Base-by-base conservation (phyloP, 1,284 basidiomycete species). In the Tranzscheliella williamsii region DNA sequence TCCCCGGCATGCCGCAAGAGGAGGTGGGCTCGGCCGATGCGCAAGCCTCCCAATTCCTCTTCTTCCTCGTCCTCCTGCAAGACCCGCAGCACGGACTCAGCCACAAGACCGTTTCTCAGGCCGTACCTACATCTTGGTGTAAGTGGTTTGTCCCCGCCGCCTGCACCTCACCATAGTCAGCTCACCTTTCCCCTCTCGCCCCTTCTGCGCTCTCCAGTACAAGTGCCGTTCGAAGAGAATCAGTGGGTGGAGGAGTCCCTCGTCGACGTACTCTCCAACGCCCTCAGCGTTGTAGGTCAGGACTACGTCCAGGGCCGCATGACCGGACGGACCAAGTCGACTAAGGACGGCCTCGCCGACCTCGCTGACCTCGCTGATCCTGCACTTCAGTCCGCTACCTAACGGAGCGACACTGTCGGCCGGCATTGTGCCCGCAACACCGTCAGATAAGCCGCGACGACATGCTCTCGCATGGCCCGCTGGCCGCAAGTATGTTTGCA, bases 231-330 rank as follows among this genome's bases (percentile, higher is more conserved):
- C 29, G 70, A 72, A 30, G 41, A 72, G 31, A 74, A 77, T 31
- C 52, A 61, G 4, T 77, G 75, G 75, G 74, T 75, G 20, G 75
- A 76, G 36, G 68, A 76, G 38, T 55, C 65, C 16, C 48, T 77
- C 13, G 65, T 70, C 32, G 75, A 77, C 39, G 67, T 67, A 0
- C 57, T 77, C n/a, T 63, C 74, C 21, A 62, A 51, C 7, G 73
- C 72, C 3, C 54, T 77, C 38, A 63, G 53, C 33, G 47, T 67
- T 9, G 58, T 76, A n/a, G 70, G 69, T 3, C 57, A 72, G 56
- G 67, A 72, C 31, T 72, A 70, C 20, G 65, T 72, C 8, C 67
- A 72, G 43, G 66, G 65, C n/a, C 51, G 70, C 9, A 62, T 66
- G 52, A 55, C 55, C 4, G 62, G 62, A 16, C 51, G 62, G 22